Conservation (phyloP, 1,284 basidiomycete genomes). For the Ganoderma sinense region DNA sequence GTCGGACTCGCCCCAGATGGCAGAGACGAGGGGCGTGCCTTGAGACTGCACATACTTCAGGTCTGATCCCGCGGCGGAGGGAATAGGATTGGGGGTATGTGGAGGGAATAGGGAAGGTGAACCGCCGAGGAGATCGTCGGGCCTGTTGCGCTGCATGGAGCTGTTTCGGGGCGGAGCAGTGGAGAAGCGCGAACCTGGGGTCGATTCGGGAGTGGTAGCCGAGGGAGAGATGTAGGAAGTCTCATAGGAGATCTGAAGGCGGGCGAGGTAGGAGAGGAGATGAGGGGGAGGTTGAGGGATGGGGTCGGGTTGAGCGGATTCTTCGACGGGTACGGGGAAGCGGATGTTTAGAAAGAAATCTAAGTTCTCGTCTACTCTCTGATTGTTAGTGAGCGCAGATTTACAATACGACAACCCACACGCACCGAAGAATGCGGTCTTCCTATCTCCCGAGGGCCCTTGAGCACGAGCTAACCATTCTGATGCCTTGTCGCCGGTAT, state of each 20-base stretch:
- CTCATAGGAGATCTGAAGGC: slow-evolving; percentile 81
- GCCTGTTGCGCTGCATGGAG: slow-evolving; percentile 40
- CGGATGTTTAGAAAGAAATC: slow-evolving; percentile 62
- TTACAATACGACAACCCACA: not conserved
- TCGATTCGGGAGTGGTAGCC: slow-evolving; percentile 34
- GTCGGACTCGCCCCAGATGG: slow-evolving; percentile 73
- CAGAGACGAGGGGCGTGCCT: slow-evolving; percentile 74
- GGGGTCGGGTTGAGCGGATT: slow-evolving; percentile 38
- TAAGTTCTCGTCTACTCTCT: slow-evolving; percentile 75
- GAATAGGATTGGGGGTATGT: slow-evolving; percentile 78
- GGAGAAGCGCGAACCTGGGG: slow-evolving; percentile 28
- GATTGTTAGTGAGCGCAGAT: not conserved
- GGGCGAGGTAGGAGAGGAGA: slow-evolving; percentile 71
- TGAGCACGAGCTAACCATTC: slow-evolving; percentile 61
- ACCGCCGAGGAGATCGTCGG: slow-evolving; percentile 38
- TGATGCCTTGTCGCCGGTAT: slow-evolving; percentile 42
- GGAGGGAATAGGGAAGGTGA: slow-evolving; percentile 78
- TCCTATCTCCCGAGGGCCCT: slow-evolving; percentile 42
- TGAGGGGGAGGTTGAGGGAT: slow-evolving; percentile 56
- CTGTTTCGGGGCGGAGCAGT: slow-evolving; percentile 37
- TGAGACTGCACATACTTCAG: slow-evolving; percentile 78
- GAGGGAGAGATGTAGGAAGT: slow-evolving; percentile 79
- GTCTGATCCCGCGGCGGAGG: slow-evolving; percentile 71
- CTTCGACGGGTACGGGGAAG: slow-evolving; percentile 44
- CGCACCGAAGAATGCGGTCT: slow-evolving; percentile 80